phyloP scores from a whole-genome alignment of 2,329 filamentous ascomycete species.

The Aspergillus sp. region DNA sequence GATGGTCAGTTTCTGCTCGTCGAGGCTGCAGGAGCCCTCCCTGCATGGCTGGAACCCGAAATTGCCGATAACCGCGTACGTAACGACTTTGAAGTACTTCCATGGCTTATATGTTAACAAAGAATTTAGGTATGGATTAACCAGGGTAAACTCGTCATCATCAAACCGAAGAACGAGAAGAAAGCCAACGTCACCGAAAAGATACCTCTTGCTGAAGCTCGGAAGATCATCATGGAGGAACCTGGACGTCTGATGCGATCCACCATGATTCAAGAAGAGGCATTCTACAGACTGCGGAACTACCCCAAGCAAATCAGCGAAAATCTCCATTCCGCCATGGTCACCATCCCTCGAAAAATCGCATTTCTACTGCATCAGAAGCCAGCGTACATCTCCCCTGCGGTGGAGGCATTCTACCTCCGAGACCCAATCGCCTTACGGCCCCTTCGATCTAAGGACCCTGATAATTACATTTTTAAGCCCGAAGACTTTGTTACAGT shows the following conservation, averaged over 20 bases:
- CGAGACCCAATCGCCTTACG: constrained; percentile 76
- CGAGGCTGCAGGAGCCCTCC: constrained; percentile 84
- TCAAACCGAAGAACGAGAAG: constrained; percentile 54
- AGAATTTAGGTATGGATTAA: constrained; percentile 73
- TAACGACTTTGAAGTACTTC: neutral
- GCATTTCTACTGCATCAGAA: constrained; percentile 74
- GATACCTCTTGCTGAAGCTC: constrained; percentile 64
- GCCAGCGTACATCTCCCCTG: constrained; percentile 74
- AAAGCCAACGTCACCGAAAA: constrained; percentile 37
- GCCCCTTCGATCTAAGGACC: constrained; percentile 58
- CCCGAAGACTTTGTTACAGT: constrained; percentile 76
- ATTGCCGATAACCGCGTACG: constrained; percentile 73
- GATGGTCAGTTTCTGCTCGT: constrained; percentile 95
- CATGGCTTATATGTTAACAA: neutral
- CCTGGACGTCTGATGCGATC: constrained; percentile 66
- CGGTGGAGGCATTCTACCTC: constrained; percentile 88
- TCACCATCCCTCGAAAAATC: constrained; percentile 76
- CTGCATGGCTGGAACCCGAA: constrained; percentile 88
- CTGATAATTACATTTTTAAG: constrained; percentile 61
- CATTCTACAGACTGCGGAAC: constrained; percentile 81
- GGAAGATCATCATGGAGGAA: constrained; percentile 56
- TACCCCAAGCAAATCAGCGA: constrained; percentile 74
- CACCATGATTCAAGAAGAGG: constrained; percentile 74
- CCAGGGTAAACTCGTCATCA: constrained; percentile 69
- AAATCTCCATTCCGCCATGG: constrained; percentile 71